These are phyloP conservation scores for Azolla pinnata DNA, from an alignment of 75 land plant genomes.

Conservation along the genomic window DNA sequence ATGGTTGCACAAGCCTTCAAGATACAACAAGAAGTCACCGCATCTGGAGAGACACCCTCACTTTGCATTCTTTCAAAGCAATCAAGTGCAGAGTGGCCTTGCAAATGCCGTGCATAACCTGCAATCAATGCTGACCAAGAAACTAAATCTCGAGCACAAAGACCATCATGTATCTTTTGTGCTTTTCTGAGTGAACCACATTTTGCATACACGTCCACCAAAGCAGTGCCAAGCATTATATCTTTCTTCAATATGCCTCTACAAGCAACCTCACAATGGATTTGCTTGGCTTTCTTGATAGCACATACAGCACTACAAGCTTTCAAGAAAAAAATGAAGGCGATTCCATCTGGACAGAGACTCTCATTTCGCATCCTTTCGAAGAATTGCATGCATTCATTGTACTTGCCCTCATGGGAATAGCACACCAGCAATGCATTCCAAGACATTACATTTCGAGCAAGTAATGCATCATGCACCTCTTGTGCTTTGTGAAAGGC, in stretches of 20 bases:
- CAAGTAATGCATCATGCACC: no score
- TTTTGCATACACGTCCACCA: slow-evolving; percentile 18
- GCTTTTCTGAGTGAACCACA: slow-evolving; percentile 14
- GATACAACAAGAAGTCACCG: slow-evolving; percentile 14
- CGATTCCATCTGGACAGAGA: neutral
- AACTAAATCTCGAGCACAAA: slow-evolving; percentile 5
- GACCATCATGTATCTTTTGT: slow-evolving; percentile 6
- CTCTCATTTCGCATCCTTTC: neutral
- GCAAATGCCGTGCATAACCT: slow-evolving; percentile 1
- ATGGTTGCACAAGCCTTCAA: slow-evolving; percentile 28
- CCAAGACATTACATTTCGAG: no score
- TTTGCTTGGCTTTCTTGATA: slow-evolving; percentile 3
- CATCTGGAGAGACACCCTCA: neutral
- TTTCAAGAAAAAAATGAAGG: slow-evolving; percentile 7
- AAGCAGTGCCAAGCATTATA: slow-evolving; percentile 7
- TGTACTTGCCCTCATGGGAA: no score
- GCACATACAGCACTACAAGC: slow-evolving; percentile 4
- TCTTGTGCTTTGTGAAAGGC: no score
- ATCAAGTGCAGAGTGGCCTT: slow-evolving; percentile 1
- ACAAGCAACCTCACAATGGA: slow-evolving; percentile 13
- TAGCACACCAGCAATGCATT: no score
- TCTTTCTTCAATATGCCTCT: slow-evolving; percentile 9
- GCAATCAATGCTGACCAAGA: slow-evolving; percentile 17
- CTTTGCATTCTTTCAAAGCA: slow-evolving; percentile 11
- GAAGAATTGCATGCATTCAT: slow-evolving; percentile 17